Evolutionary conservation across 306 rosid genomes (phyloP), one percentile per base, ranked within the genome.

Genomic region (Calophaca sinica): DNA sequence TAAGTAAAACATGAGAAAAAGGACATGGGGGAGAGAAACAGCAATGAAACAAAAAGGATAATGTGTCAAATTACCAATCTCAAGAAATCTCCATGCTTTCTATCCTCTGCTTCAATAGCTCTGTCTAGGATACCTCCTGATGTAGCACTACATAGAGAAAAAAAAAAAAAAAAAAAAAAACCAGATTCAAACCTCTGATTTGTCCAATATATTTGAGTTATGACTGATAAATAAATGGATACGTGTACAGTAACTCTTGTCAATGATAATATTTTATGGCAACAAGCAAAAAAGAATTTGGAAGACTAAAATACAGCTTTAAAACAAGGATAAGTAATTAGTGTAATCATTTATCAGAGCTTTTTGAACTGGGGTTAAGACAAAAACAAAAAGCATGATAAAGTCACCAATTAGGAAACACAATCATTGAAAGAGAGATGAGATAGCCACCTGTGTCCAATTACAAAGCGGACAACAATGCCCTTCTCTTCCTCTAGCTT

Each of bases 401-500:
- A 8, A 3, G 11, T 32, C 5, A 15, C 67, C 38, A 66, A 13
- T 65, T 42, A 52, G 63, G 63, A 8, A 74, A 60, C 8, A 52
- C 60, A 29, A 57, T 69, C 35, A 58, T 9, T 60, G 33, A 62
- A 52, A 76, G 7, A 75, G 11, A 70, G 74, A 50, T 57, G 8
- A 53, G 38, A 79, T 41, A 66, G 74, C 64, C 84, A 92, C 99
- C 99, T 86, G 80, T 96, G 99, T 67, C 99, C 99, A 72, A 96
- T 96, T 82, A 89, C 97, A 59, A 96, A 96, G 57, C 98, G 98
- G 12, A 88, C 76, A 60, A 96, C 87, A 59, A 92, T 92, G 65
- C 99, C 99, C 88, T 96, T 92, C 86, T 96, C 98, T 83, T 93
- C 99, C 87, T 94, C 99, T 44, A 92, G 88, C 86, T 79, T 92